Base-by-base conservation (phyloP, 768 basidiomycete species). In the Panellus pusillus region DNA sequence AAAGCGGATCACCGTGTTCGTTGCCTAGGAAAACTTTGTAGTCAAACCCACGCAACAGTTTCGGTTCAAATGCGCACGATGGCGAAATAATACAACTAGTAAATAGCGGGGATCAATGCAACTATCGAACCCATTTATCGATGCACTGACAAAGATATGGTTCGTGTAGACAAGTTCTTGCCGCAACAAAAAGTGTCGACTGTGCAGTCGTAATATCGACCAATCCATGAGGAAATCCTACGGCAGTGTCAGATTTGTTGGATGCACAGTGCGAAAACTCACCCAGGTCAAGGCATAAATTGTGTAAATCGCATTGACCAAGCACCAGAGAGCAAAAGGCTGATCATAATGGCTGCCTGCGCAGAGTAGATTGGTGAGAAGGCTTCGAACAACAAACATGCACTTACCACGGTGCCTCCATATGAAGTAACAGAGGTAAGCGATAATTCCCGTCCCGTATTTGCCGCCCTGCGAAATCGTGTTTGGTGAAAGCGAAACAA, bases 221-320 rank as follows among this genome's bases (percentile, higher is more conserved):
- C 96, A 98, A 68, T 98, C 96, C 83, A 95, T 89, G 9, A 87
- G 65, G 29, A 93, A 68, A 62, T 97, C 93, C 93, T 91, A 58
- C 1, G 46, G 28, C 35, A 47, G 13, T 35, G 39, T 39, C 47
- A 27, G 17, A 12, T 20, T 2, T 38, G 24, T 18, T 49, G 20
- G 9, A 40, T 4, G 28, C 54, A 12, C 6, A 13, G 59, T 24
- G 20, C 11, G 35, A 18, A 31, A 53, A 61, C 83, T 47, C 63
- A 91, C 93, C 95, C 97, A 98, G 35, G 81, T 67, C 38, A 78
- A 78, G 5, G 84, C 82, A 66, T 97, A 99, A 2, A 79, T 53
- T 0, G 93, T 79, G 63, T 83, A 86, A 41, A 82, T 62, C 8
- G 79, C 75, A 13, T 77, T 86, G 37, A 79, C 77, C 12, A 96